Conservation (phyloP, 2,329 filamentous ascomycete species). For the Colletotrichum chlorophyti region DNA sequence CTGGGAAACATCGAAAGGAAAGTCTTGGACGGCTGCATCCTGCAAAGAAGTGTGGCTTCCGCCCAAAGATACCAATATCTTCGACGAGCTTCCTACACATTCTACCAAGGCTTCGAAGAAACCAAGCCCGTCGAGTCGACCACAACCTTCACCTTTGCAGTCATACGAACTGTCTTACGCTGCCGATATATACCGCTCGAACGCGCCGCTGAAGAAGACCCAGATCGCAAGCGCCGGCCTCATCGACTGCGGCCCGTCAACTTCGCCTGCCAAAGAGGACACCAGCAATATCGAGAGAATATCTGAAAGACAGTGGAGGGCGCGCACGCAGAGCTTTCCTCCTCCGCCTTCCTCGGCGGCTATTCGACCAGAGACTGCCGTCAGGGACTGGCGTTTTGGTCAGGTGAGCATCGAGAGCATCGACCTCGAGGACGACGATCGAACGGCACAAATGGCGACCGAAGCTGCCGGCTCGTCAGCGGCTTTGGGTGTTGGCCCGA, state of each 20-base stretch:
- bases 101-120: constrained; percentile 36
- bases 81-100: constrained; percentile 62
- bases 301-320: constrained; percentile 48
- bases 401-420: constrained; percentile 81
- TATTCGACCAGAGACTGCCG: constrained; percentile 55
- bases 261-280: constrained; percentile 39
- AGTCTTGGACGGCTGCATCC: constrained; percentile 7
- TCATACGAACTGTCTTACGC: constrained; percentile 22
- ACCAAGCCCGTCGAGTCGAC: neutral
- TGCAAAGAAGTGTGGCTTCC: constrained; percentile 57
- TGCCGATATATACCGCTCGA: constrained; percentile 14
- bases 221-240: constrained; percentile 37
- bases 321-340: constrained; percentile 48
- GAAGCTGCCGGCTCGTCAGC: constrained; percentile 51
- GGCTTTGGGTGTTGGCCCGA: constrained; percentile 61
- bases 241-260: constrained; percentile 58
- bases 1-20: neutral
- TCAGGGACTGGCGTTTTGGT: constrained; percentile 81
- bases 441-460: constrained; percentile 40
- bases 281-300: constrained; percentile 45
- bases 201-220: neutral
- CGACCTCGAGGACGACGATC: constrained; percentile 61
- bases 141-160: constrained; percentile 24
- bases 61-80: constrained; percentile 54
- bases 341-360: constrained; percentile 51